phyloP scores from a whole-genome alignment of 345 rosid species.

The Salix dunnii region DNA sequence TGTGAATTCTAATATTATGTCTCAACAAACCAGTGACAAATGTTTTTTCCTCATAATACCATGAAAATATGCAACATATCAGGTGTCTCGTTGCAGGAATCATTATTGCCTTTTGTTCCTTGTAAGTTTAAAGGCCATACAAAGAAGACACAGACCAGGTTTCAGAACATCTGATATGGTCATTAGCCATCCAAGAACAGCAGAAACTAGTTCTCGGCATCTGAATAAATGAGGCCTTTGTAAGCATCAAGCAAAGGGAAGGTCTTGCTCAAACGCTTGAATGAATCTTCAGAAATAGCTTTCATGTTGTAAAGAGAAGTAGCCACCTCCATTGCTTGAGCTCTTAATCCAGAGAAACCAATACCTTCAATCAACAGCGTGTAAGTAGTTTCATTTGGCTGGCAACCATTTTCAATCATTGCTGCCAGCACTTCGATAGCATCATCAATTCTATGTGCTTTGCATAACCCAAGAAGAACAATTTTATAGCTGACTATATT shows the following conservation, averaged over 20 bases:
- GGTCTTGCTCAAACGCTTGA: slow-evolving; percentile 51
- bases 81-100: neutral
- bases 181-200: neutral
- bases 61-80: neutral
- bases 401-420: slow-evolving; percentile 64
- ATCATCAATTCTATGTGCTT: slow-evolving; percentile 55
- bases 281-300: slow-evolving; percentile 55
- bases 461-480: slow-evolving; percentile 68
- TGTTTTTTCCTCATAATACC: neutral
- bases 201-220: slow-evolving; percentile 23
- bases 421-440: slow-evolving; percentile 61
- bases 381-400: slow-evolving; percentile 76
- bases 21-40: neutral
- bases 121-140: neutral
- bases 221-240: slow-evolving; percentile 38
- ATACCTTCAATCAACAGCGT: slow-evolving; percentile 62
- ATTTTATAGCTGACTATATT: slow-evolving; percentile 71
- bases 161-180: neutral
- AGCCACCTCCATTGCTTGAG: slow-evolving; percentile 73
- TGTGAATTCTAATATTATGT: neutral
- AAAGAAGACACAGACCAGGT: neutral
- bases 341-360: slow-evolving; percentile 68
- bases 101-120: neutral
- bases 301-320: slow-evolving; percentile 38
- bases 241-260: slow-evolving; percentile 67